A percentile compares a stretch with the other conserved stretches of the same genome.
phyloP scores from a whole-genome alignment of 257 asterid genomes.

The Solanum gandarillasii region DNA sequence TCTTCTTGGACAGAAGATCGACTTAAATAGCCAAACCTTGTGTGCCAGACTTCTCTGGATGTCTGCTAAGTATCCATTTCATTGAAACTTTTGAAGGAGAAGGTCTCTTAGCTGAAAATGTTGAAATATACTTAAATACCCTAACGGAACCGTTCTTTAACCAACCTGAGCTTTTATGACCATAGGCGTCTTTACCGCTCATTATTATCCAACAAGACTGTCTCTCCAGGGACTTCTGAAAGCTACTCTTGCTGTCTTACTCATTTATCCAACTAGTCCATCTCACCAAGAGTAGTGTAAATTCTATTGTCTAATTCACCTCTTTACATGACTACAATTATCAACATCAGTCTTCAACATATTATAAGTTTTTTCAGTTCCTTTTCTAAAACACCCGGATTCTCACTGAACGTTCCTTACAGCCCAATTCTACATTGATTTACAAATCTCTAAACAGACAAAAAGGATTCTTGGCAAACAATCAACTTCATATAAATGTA shows the following conservation, averaged over 20 bases:
- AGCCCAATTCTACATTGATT: background rate
- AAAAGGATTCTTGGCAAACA: background rate
- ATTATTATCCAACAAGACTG: background rate
- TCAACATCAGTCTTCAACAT: background rate
- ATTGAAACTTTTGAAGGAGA: background rate
- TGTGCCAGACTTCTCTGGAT: background rate
- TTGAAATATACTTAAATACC: background rate
- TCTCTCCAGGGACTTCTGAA: background rate
- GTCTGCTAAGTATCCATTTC: background rate
- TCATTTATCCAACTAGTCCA: background rate
- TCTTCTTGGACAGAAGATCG: background rate
- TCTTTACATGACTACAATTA: background rate
- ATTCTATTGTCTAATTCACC: background rate
- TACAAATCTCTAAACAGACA: background rate
- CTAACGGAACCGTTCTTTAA: background rate
- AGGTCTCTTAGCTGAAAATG: background rate
- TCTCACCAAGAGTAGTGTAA: background rate
- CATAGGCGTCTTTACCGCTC: background rate
- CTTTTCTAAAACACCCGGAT: background rate
- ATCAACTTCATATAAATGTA: background rate
- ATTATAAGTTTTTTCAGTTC: background rate
- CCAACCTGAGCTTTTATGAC: background rate
- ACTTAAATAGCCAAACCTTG: background rate
- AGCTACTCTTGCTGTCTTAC: background rate
- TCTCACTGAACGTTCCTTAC: background rate